Base-by-base conservation (phyloP, 164 flowering plant genomes). In the Macadamia integrifolia region DNA sequence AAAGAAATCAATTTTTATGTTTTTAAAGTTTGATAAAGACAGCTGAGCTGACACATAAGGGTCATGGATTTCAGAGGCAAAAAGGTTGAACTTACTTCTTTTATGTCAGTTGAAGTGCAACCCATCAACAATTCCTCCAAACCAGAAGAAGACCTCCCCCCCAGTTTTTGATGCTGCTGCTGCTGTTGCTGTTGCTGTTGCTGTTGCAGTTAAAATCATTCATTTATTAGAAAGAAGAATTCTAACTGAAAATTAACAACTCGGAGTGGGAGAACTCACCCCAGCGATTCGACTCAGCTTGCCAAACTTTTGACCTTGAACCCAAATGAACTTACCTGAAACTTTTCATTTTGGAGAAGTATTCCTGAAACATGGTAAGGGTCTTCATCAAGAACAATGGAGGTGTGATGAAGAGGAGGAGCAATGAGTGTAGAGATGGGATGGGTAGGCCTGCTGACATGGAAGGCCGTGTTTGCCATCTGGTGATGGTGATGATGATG, bases 101-200 rank as follows among this genome's bases (percentile, higher is more conserved):
- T 90, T 61, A 81, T 78, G 79, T 87, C 82, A 65, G 82, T 50
- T 65, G 98, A 84, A 70, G 96, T 85, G 92, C 98, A 93, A 9
- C 92, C 89, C 93, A 89, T 89, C 66, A 88, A 82, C 74, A 90
- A 75, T 70, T 90, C 96, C 71, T 90, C 96, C 84, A 90, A 77
- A 29, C 90, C 88, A 61, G 93, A 82, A 55, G 82, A 83, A 70
- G 90, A 81, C 78, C 90, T 86, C 67, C 84, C 85, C 65, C 80
- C 93, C 43, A 84, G 49, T 71, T 86, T 87, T 74, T 83, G 87
- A 74, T 90, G 93, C 9, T 89, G 92, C 11, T 88, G 90, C 58
- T 83, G 87, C 64, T 84, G 90, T 5, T 35, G 40, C 40, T 88
- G 90, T 60, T 83, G 87, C 64, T 84, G 90, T 5, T 35, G 40